Conservation (phyloP, 2,329 filamentous ascomycete species). For the Phialophora chinensis region DNA sequence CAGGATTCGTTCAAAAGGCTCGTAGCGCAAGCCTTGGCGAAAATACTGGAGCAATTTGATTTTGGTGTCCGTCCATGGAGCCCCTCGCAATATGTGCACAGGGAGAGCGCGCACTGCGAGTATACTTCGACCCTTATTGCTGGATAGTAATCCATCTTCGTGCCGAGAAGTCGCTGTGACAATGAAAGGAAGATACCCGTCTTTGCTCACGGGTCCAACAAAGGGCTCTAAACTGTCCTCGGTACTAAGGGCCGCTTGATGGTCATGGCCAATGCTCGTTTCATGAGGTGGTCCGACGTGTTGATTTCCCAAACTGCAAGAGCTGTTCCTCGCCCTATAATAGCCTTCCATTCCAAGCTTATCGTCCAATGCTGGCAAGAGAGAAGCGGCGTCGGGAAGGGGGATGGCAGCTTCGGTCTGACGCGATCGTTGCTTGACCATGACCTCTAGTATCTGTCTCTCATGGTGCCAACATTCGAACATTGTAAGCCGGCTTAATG, state of each 20-base stretch:
- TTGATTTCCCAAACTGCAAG: neutral
- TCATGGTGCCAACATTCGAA: conserved; percentile 45
- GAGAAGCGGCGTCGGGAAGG: neutral
- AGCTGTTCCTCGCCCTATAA: conserved; percentile 16
- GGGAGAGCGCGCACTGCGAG: conserved; percentile 43
- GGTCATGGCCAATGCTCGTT: neutral
- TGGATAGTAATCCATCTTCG: neutral
- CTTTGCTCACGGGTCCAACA: neutral
- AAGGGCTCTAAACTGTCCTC: conserved; percentile 7
- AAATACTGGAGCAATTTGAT: conserved; percentile 47
- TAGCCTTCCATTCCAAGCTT: conserved; percentile 21
- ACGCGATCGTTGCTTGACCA: neutral
- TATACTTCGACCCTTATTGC: conserved; percentile 32
- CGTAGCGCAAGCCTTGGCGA: conserved; percentile 43
- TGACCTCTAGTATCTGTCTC: neutral
- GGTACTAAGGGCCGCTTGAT: neutral
- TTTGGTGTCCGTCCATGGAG: conserved; percentile 41
- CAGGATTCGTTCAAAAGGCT: conserved; percentile 30
- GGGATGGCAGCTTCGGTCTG: neutral
- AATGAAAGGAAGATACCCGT: neutral
- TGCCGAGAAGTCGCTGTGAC: neutral
- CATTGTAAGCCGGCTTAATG: conserved; percentile 45
- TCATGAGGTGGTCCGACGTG: neutral
- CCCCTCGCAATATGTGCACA: conserved; percentile 44
- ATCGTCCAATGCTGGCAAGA: conserved; percentile 19